Evolutionary conservation across 75 land plant genomes (phyloP).

Genomic region (Cryptomeria japonica): DNA sequence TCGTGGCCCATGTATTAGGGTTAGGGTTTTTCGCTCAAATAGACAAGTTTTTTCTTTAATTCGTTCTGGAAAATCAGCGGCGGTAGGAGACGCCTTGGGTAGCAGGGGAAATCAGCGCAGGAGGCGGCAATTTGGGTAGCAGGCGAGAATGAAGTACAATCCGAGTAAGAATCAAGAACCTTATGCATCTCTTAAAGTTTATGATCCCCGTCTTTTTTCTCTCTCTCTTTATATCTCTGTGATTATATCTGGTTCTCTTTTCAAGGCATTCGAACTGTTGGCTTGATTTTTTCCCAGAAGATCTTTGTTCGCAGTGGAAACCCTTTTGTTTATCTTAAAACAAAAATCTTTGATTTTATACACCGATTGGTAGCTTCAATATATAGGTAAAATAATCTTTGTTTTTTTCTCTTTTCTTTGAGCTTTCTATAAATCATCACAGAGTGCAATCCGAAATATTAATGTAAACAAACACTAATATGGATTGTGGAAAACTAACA

Average conservation of each 20-base stretch:
- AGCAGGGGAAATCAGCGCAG: not conserved
- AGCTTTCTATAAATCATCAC: too few species aligned
- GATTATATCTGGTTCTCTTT: not conserved
- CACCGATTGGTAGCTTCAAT: conserved; percentile 48
- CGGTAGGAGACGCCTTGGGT: too few species aligned
- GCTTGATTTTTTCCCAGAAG: not conserved
- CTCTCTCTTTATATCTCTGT: too few species aligned
- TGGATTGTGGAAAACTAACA: too few species aligned
- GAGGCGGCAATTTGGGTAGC: not conserved
- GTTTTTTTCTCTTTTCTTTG: conserved; percentile 74
- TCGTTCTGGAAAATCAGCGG: too few species aligned
- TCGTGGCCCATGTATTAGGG: too few species aligned
- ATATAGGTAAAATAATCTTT: conserved; percentile 84
- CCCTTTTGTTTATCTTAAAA: not conserved
- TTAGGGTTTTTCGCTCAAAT: too few species aligned
- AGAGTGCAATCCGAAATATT: too few species aligned
- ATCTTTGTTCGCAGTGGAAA: not conserved
- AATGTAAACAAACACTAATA: too few species aligned
- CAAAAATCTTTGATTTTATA: not conserved
- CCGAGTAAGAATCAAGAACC: not conserved
- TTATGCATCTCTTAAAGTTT: not conserved
- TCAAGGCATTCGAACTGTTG: not conserved
- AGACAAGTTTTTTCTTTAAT: too few species aligned
- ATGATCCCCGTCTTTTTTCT: too few species aligned
- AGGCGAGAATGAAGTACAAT: not conserved